Evolutionary conservation across 2,329 filamentous ascomycete species (phyloP), one percentile per base, ranked within the genome.

Genomic region (Xylariales sp.): DNA sequence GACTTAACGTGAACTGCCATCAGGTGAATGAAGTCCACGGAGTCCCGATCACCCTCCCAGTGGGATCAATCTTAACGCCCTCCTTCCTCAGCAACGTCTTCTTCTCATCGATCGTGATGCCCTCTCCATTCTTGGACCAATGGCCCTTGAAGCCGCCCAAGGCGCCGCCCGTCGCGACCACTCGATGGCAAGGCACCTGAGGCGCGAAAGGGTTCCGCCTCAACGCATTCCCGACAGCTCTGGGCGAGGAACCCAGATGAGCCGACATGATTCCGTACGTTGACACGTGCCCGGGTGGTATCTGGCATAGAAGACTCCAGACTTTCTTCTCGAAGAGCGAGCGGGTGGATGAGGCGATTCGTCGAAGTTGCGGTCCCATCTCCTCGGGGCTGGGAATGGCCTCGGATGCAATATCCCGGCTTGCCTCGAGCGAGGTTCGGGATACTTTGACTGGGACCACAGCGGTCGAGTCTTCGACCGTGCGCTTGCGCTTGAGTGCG

Each of bases 151-250:
- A 88, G 0, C 84, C 83, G 31, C 84, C 84, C 16, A 88, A 61
- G n/a, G 72, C 70, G 10, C 86, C 82, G 38, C 82, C 82, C 29
- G 80, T 82, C 5, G 86, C 85, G 34, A 94, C 76, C 16, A 91
- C 84, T 8, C 88, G 76, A 62, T 94, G 88, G 47, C 88, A 94
- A 1, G 88, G 88, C 4, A 91, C 84, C 24, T 78, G 74, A 0
- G 88, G 88, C 11, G 88, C 88, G 54, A 91, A 94, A 0, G 88
- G 88, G 58, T 95, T 95, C 8, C 74, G 69, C 14, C 84, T 76
- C 56, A 94, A 70, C 2, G 58, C 50, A 32, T 65, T 62, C n/a
- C 65, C 55, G 1, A 62, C 54, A 5, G 69, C 56, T 5, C 70
- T 58, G 10, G 63, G 61, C 21, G 62, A 65, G 19, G 66, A 64